phyloP scores from a whole-genome alignment of 495 filamentous ascomycete species.

The Aspergillus taichungensis region DNA sequence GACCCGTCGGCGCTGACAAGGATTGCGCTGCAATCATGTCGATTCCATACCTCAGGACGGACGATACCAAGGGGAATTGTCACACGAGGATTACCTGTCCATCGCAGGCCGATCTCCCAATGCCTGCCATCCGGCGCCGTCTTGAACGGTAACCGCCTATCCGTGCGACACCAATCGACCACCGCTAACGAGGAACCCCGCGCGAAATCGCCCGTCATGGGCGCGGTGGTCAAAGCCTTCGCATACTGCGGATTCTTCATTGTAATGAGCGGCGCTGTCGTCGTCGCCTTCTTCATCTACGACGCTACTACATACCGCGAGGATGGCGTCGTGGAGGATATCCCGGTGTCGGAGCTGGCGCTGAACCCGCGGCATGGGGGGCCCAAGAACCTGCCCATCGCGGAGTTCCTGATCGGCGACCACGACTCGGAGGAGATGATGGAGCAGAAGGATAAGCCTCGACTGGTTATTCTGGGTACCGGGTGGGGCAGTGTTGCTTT shows the following conservation, averaged over 20 bases:
- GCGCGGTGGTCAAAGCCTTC: constrained; percentile 37
- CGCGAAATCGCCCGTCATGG: constrained; percentile 9
- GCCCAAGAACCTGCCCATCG: constrained; percentile 92
- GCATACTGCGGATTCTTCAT: constrained; percentile 53
- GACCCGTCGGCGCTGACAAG: constrained; percentile 22
- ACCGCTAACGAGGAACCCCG: constrained; percentile 4
- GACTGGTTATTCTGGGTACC: constrained; percentile 83
- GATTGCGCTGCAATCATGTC: constrained; percentile 20
- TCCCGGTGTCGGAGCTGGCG: constrained; percentile 74
- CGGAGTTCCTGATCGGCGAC: constrained; percentile 78
- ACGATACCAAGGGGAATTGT: constrained; percentile 5
- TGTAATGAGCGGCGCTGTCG: constrained; percentile 39
- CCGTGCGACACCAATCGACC: constrained; percentile 24
- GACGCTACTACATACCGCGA: constrained; percentile 86
- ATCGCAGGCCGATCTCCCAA: constrained; percentile 17
- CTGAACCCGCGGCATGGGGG: constrained; percentile 76
- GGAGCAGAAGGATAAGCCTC: constrained; percentile 73
- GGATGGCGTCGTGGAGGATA: constrained; percentile 52
- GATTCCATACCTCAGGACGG: constrained; percentile 12
- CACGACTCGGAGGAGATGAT: constrained; percentile 63
- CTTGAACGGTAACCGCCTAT: constrained; percentile 10
- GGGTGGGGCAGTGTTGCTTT: constrained; percentile 94
- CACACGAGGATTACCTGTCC: constrained; percentile 14
- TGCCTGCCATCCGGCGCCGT: constrained; percentile 18
- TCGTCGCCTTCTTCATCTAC: constrained; percentile 86